Evolutionary conservation across 441 rosid species (phyloP), one percentile per base, ranked within the genome.

Genomic region (Corymbia calophylla): DNA sequence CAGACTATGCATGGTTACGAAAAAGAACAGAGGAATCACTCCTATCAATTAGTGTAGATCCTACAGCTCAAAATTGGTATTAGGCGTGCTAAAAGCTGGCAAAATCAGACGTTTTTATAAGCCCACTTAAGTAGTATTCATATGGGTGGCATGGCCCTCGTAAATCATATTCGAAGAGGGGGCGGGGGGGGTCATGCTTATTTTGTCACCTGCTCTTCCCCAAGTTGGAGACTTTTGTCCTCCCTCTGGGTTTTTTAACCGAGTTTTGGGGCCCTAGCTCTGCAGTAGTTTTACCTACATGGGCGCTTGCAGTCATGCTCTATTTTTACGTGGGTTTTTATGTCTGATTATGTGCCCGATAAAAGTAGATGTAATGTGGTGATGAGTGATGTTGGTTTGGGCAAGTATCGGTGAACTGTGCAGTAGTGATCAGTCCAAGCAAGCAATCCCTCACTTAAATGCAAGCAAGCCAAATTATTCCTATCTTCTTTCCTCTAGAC

Each of bases 321-420:
- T 55, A n/a, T 87, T 12, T 44, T 47, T 16, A 31, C 47, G 89
- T 51, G 51, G 87, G 58, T 35, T 35, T 89, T 85, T 49, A 89
- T 0, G 12, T 70, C 60, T n/a, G 35, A 27, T 68, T 53, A 17
- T 48, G 23, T 84, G 23, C 44, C 25, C 39, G 39, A 35, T 35
- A 35, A 35, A 35, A 35, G 39, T 35, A 35, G 2, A 35, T 35
- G 39, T 35, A 35, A 35, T 9, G 70, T 64, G 70, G n/a, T n/a
- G 70, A 29, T 62, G 68, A 35, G 8, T 62, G 32, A 32, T 62
- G 49, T 87, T 27, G 25, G 39, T 35, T 35, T 90, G 88, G 44
- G 90, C 97, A 99, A 99, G 99, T 96, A 60, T 98, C 99, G 4
- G 99, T 98, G 92, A 95, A 97, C 89, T 98, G 99, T 88, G 98